Percentiles rank a stretch among this genome's conserved stretches.
Evolutionary conservation across 129 eudicot species (phyloP).

Genomic region (Ambrosia trifida): DNA sequence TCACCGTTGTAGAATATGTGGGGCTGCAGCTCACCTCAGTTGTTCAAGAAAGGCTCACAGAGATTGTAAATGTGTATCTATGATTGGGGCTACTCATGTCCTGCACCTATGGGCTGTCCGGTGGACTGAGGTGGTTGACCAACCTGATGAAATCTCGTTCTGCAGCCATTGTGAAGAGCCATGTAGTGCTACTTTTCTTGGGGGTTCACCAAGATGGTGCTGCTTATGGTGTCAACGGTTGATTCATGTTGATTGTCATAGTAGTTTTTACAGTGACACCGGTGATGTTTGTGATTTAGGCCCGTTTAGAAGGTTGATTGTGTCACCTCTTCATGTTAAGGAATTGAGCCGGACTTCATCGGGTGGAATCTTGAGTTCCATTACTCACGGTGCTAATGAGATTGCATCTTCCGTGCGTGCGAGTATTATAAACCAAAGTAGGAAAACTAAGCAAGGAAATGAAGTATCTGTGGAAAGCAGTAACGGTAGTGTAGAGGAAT

Average conservation of each 20-base stretch:
- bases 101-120: conserved; percentile 91
- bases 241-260: conserved; percentile 94
- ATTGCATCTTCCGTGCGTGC: conserved; percentile 97
- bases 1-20: conserved; percentile 73
- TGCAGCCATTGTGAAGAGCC: conserved; percentile 97
- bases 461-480: conserved; percentile 46
- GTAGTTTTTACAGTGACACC: conserved; percentile 69
- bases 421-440: conserved; percentile 85
- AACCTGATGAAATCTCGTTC: conserved; percentile 27
- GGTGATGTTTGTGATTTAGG: conserved; percentile 97
- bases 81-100: conserved; percentile 66
- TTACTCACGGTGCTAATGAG: conserved; percentile 95
- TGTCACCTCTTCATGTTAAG: conserved; percentile 81
- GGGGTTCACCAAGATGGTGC: conserved; percentile 95
- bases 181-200: conserved; percentile 83
- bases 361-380: conserved; percentile 79
- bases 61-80: conserved; percentile 88
- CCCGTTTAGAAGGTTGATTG: conserved; percentile 70
- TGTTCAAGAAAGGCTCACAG: conserved; percentile 77
- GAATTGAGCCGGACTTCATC: conserved; percentile 56
- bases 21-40: conserved; percentile 83
- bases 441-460: conserved; percentile 57
- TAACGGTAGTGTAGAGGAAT: conserved; percentile 44
- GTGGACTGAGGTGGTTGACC: conserved; percentile 82
- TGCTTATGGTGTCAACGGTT: conserved; percentile 29